Conservation (phyloP, 1,284 basidiomycete species). For the Boletus semigastroideus region DNA sequence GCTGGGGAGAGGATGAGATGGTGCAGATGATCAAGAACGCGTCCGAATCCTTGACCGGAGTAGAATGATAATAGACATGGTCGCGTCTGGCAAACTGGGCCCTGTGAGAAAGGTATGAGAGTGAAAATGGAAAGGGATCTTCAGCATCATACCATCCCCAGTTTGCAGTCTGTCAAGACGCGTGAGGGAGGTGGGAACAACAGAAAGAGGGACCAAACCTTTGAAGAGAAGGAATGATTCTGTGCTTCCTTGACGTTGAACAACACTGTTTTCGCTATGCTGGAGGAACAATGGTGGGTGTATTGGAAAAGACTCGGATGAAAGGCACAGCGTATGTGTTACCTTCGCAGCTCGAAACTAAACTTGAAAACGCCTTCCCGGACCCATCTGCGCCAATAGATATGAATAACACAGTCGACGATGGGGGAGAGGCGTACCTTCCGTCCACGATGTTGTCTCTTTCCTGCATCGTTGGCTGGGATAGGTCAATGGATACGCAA, state of each 20-base stretch:
- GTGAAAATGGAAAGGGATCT: not conserved
- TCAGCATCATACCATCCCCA: conserved; percentile 69
- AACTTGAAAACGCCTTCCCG: conserved; percentile 85
- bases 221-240: conserved; percentile 82
- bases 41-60: conserved; percentile 56
- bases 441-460: conserved; percentile 64
- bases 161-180: conserved; percentile 62
- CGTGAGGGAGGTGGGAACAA: conserved; percentile 8
- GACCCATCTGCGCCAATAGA: conserved; percentile 55
- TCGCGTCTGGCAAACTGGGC: conserved; percentile 80
- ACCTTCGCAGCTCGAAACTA: conserved; percentile 79
- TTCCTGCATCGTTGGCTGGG: conserved; percentile 74
- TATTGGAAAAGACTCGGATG: not conserved
- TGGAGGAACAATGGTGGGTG: conserved; percentile 25
- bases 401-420: not conserved
- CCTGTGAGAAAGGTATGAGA: conserved; percentile 42
- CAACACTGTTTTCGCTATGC: conserved; percentile 48
- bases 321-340: conserved; percentile 3
- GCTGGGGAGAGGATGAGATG: conserved; percentile 66
- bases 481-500: conserved; percentile 12
- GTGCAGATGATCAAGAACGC: conserved; percentile 77
- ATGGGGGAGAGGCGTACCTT: conserved; percentile 41
- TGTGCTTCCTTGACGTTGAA: conserved; percentile 77
- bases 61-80: conserved; percentile 63
- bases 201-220: conserved; percentile 40